A percentile compares a stretch with the other conserved stretches of the same genome.
Evolutionary conservation across 225 moss, liverwort and hornwort species (phyloP).

Genomic region (Marchantia paleacea): DNA sequence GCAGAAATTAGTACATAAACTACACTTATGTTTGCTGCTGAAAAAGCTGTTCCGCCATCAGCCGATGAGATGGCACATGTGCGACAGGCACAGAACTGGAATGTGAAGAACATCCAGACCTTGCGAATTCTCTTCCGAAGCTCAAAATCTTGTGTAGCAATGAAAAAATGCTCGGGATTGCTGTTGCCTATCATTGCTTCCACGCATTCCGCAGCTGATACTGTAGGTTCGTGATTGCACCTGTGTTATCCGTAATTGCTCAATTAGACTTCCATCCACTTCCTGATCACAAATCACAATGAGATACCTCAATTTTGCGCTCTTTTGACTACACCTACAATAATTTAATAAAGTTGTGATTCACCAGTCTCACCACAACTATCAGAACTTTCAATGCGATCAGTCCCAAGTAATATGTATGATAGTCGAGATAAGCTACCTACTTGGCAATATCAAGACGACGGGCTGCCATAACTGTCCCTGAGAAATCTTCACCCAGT

Average conservation of each 20-base stretch:
- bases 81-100: background rate
- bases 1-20: too few species aligned
- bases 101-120: slow-evolving; percentile 35
- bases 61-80: too few species aligned
- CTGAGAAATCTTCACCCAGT: slow-evolving; percentile 77
- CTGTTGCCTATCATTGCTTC: slow-evolving; percentile 62
- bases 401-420: too few species aligned
- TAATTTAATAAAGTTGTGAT: too few species aligned
- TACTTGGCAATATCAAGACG: slow-evolving; percentile 83
- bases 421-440: background rate
- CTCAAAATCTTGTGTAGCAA: slow-evolving; percentile 80
- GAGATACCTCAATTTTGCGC: slow-evolving; percentile 30
- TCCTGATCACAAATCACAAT: slow-evolving; percentile 43
- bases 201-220: slow-evolving; percentile 70
- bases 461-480: slow-evolving; percentile 77
- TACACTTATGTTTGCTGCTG: too few species aligned
- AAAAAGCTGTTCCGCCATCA: too few species aligned
- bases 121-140: slow-evolving; percentile 75
- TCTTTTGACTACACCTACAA: background rate
- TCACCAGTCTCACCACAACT: too few species aligned
- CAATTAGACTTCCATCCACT: slow-evolving; percentile 43
- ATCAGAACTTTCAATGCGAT: too few species aligned
- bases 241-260: slow-evolving; percentile 51
- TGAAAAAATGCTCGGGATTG: slow-evolving; percentile 83
- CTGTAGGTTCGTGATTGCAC: slow-evolving; percentile 78